Evolutionary conservation across 1,139 yeast species (phyloP).

Genomic region (Zhuliangozyma blackwelliae): DNA sequence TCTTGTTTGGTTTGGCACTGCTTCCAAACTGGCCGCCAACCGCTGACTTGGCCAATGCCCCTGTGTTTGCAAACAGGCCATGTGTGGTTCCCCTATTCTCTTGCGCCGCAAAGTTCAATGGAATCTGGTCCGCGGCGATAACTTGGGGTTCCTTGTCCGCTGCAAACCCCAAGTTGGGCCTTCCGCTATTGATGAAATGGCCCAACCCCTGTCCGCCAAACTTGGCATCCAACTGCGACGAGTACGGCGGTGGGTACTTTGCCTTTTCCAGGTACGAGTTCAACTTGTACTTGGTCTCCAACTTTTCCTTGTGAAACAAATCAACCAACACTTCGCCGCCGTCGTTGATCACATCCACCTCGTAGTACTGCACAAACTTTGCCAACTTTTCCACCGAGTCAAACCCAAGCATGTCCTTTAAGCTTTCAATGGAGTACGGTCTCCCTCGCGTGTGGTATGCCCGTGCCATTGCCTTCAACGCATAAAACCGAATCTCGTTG

Average conservation of each 20-base stretch:
- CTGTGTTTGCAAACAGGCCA: too few relatives aligned
- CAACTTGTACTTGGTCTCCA: constrained; percentile 40
- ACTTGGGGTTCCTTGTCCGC: too few relatives aligned
- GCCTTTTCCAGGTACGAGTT: constrained; percentile 42
- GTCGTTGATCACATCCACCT: constrained; percentile 44
- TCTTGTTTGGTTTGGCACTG: background rate
- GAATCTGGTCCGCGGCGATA: too few relatives aligned
- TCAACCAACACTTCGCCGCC: constrained; percentile 43
- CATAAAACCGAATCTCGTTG: constrained; percentile 74
- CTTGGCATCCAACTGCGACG: constrained; percentile 49
- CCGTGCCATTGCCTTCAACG: constrained; percentile 63
- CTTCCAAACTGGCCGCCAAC: background rate
- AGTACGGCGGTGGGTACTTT: constrained; percentile 54
- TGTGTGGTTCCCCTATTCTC: too few relatives aligned
- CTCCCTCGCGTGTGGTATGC: constrained; percentile 70
- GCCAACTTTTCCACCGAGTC: constrained; percentile 51
- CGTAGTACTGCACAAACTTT: constrained; percentile 62
- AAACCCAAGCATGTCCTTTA: constrained; percentile 60
- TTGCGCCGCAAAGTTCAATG: too few relatives aligned
- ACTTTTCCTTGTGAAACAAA: constrained; percentile 47
- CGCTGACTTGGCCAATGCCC: background rate
- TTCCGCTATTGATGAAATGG: constrained; percentile 37
- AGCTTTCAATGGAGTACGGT: constrained; percentile 49
- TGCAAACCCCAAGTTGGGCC: constrained; percentile 16
- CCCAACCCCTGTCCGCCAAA: constrained; percentile 29